Base-by-base conservation (phyloP, 2,329 filamentous ascomycete genomes). In the Pseudocercospora vitis region DNA sequence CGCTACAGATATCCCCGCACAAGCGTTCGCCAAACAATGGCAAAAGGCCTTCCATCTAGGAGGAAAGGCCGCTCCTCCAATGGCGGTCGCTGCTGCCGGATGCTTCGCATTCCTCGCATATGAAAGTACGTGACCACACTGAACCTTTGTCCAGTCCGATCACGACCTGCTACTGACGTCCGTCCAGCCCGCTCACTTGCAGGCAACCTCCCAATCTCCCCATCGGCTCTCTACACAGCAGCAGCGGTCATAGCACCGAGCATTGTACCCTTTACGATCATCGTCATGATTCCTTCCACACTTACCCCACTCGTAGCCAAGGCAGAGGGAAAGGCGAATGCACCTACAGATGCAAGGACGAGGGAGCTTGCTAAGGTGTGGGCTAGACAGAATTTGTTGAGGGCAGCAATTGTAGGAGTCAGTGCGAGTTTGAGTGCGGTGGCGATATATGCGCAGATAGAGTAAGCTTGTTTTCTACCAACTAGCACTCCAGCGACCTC, bases 251-350 rank as follows among this genome's bases (percentile, higher is more conserved):
- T 62, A 7, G 42, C 64, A 2, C 58, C 62, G 0, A 44, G 44
- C 1, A 64, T 68, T 19, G 59, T 67, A 16, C 65, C 65, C 5
- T 69, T 55, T 52, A 69, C 65, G 2, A 18, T 62, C 3, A 12
- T 56, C 8, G 40, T 61, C 39, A 68, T 69, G 64, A 33, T 32
- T 1, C 52, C 52, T n/a, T 46, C 47, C 16, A 55, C 48, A 29
- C 47, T 55, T 9, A 44, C 23, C 4, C 52, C 48, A 33, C 51
- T 68, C 11, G 50, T 55, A 7, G 59, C 58, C 3, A 61, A 61
- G 29, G 62, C 57, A 12, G 32, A 57, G 2, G 57, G 47, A 6
- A 47, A 21, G 3, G 33, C 24, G 4, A 55, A 48, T 39, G 62
- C 40, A 28, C 48, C 53, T 3, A 53, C 52, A 9, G 60, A 67